Evolutionary conservation across 1,139 yeast species (phyloP).

Genomic region (Yamadazyma siamensis): DNA sequence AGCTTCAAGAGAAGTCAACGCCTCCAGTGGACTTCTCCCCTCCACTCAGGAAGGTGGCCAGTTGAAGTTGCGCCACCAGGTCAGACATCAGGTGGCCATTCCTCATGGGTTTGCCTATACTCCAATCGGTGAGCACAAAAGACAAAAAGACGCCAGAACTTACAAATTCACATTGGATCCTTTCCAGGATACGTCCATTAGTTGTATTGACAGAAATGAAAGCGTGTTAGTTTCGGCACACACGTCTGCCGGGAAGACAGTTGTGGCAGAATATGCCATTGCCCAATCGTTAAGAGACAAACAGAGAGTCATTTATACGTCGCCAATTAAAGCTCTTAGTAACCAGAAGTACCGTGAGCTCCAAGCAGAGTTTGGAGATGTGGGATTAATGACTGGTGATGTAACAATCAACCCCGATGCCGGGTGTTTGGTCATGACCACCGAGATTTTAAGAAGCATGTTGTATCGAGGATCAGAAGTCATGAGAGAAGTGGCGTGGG

Average conservation of each 20-base stretch:
- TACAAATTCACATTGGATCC: constrained; percentile 94
- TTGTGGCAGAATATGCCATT: constrained; percentile 97
- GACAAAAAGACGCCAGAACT: constrained; percentile 70
- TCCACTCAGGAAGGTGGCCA: constrained; percentile 32
- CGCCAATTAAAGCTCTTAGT: constrained; percentile 95
- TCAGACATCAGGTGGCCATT: constrained; percentile 94
- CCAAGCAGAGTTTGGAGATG: constrained; percentile 89
- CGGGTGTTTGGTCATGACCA: constrained; percentile 95
- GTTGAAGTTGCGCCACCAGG: constrained; percentile 83
- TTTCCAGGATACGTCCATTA: constrained; percentile 92
- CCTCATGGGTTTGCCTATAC: constrained; percentile 87
- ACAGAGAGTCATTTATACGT: constrained; percentile 93
- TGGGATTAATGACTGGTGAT: constrained; percentile 97
- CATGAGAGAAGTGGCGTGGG: constrained; percentile 97
- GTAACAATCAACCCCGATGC: constrained; percentile 97
- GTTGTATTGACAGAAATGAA: constrained; percentile 90
- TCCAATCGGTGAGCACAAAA: constrained; percentile 84
- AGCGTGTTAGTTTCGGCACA: constrained; percentile 98
- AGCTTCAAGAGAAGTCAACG: constrained; percentile 83
- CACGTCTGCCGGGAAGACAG: constrained; percentile 98
- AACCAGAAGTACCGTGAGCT: constrained; percentile 95
- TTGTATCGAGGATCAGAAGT: constrained; percentile 90
- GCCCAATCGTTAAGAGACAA: constrained; percentile 89
- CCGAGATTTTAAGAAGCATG: constrained; percentile 92
- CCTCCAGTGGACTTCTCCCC: constrained; percentile 63